Conservation (phyloP, 1,284 basidiomycete genomes). For the Wallemia hederae region DNA sequence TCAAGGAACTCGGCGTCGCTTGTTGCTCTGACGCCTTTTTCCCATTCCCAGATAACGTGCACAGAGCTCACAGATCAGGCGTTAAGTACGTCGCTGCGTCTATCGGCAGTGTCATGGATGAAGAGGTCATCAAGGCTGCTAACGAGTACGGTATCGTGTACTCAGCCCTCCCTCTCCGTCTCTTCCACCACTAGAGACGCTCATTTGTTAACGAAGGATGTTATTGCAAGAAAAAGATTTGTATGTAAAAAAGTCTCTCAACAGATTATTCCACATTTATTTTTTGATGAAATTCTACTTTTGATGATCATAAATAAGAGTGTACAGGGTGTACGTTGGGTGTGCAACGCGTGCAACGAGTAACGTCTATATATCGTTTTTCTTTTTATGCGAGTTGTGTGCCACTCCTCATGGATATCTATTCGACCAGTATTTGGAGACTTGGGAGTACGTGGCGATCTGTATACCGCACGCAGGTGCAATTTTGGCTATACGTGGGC, state of each 20-base stretch:
- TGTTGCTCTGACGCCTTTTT: constrained; percentile 96
- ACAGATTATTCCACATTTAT: not conserved
- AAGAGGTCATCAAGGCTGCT: constrained; percentile 72
- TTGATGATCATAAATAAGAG: too few relatives aligned
- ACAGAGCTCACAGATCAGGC: constrained; percentile 68
- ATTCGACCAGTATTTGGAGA: not conserved
- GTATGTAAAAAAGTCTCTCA: constrained; percentile 1
- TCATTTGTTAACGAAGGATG: too few relatives aligned
- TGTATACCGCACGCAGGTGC: constrained; percentile 96
- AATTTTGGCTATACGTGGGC: constrained; percentile 75
- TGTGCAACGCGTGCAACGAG: too few relatives aligned
- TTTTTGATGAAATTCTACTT: not conserved
- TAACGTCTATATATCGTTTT: not conserved
- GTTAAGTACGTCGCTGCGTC: constrained; percentile 81
- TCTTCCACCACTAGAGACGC: constrained; percentile 51
- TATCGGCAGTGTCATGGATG: constrained; percentile 89
- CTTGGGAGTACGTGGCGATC: constrained; percentile 29
- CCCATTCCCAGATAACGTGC: constrained; percentile 97
- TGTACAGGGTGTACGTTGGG: too few relatives aligned
- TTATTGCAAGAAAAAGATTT: not conserved
- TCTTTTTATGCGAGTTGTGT: not conserved
- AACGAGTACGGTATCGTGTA: constrained; percentile 72
- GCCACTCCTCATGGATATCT: not conserved
- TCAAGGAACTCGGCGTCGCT: constrained; percentile 41
- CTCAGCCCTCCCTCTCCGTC: constrained; percentile 45